Evolutionary conservation across 306 rosid species (phyloP), one percentile per base, ranked within the genome.

Genomic region (Vigna hirtella): DNA sequence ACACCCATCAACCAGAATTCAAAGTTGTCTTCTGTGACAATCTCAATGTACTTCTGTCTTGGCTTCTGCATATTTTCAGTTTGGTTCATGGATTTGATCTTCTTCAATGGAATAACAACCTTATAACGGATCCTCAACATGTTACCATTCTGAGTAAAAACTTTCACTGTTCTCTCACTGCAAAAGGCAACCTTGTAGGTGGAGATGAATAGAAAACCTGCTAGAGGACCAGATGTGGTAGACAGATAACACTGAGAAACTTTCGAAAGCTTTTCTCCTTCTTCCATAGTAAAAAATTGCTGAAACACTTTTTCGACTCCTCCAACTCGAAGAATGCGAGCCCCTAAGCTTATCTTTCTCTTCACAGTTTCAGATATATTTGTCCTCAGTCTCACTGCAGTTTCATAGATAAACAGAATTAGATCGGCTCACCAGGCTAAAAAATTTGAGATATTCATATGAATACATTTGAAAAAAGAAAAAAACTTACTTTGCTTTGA

Each of bases 131-230:
- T 82, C 65, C 85, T 77, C 40, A 72, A 18, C 59, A 85, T 51
- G 51, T 85, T 81, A 28, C 89, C 93, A 18, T 85, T 77, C 53
- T 76, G 78, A 55, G 81, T 85, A 3, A 84, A 74, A 43, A 89
- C 67, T 47, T 83, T 85, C 76, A 90, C 83, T 24, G 91, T 83
- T 79, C 86, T 90, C 38, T 89, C 89, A 68, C 98, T 90, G 86
- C 98, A 93, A 55, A 93, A 93, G 15, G 98, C 88, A 62, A 90
- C 79, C 74, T 86, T 91, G 51, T 89, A 78, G 1, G 91, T 82
- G 76, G 98, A 89, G 77, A 93, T 83, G 84, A 93, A 93, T 81
- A 93, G 89, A 20, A 90, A 85, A 55, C 98, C 98, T 15, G 88
- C 91, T 16, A 93, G 82, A 30, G 98, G 96, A 15, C 96, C 96